Percentiles rank a stretch among this genome's conserved stretches.
phyloP scores from a whole-genome alignment of 2,329 filamentous ascomycete species.

The Diaporthe velutina region DNA sequence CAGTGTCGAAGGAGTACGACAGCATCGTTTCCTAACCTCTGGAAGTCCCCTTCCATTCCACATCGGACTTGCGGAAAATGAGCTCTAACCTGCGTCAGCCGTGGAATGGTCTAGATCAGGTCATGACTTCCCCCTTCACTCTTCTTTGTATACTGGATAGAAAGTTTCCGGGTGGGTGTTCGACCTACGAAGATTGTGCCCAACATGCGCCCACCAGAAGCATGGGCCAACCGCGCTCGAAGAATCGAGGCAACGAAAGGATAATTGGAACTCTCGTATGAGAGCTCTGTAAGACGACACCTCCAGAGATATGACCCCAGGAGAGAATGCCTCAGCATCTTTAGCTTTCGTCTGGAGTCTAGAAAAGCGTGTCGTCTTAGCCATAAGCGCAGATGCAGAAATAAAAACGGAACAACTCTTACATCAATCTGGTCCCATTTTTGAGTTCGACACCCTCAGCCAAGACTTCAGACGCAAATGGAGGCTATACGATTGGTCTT shows the following conservation, averaged over 20 bases:
- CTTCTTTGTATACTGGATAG: not conserved
- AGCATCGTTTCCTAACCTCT: constrained; percentile 52
- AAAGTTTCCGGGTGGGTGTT: too few species aligned
- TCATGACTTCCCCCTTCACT: fast-evolving
- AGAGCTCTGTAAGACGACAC: constrained; percentile 45
- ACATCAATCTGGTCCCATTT: constrained; percentile 40
- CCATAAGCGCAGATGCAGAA: not conserved
- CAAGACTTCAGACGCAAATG: not conserved
- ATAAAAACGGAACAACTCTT: not conserved
- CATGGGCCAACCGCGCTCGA: constrained; percentile 50
- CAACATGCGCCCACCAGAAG: constrained; percentile 50
- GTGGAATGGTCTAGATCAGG: fast-evolving
- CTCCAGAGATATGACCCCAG: constrained; percentile 45
- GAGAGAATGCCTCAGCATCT: constrained; percentile 46
- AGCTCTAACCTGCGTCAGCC: constrained; percentile 43
- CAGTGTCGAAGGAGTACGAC: constrained; percentile 46
- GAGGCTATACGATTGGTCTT: not conserved
- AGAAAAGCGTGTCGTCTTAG: not conserved
- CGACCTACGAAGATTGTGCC: constrained; percentile 46
- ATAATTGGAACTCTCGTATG: constrained; percentile 46
- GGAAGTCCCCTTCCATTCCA: constrained; percentile 46
- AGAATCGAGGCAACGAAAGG: constrained; percentile 47
- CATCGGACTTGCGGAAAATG: constrained; percentile 52
- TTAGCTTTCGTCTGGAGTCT: constrained; percentile 44
- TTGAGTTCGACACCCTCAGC: constrained; percentile 4